These are phyloP conservation scores for Cladophialophora immunda DNA, from an alignment of 2,329 filamentous ascomycete species.

Conservation along the genomic window DNA sequence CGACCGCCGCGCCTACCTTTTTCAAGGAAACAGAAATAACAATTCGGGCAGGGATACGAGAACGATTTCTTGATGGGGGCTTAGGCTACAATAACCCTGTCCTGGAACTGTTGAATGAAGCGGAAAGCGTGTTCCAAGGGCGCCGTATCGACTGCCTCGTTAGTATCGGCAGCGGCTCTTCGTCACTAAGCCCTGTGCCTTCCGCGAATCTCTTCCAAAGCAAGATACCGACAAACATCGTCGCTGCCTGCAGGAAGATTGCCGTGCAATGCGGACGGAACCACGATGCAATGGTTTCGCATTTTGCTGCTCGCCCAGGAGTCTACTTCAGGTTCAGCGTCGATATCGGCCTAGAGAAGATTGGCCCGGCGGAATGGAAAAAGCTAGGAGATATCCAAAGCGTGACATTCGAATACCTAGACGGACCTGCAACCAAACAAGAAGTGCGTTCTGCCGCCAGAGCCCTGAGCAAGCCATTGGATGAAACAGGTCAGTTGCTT, in stretches of 20 bases:
- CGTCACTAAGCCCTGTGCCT: neutral
- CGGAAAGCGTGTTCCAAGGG: too few species aligned
- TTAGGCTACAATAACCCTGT: constrained; percentile 54
- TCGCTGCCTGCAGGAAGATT: neutral
- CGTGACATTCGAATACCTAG: constrained; percentile 6
- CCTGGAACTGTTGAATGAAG: too few species aligned
- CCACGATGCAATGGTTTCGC: too few species aligned
- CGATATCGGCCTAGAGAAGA: constrained; percentile 2
- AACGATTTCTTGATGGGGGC: constrained; percentile 54
- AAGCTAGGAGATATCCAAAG: neutral
- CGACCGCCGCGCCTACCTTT: constrained; percentile 51
- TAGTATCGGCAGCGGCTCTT: constrained; percentile 40
- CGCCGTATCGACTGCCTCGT: too few species aligned
- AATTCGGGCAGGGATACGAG: constrained; percentile 47
- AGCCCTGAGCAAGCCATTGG: too few species aligned
- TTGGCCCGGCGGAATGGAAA: constrained; percentile 6
- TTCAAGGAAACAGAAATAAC: constrained; percentile 47
- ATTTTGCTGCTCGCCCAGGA: too few species aligned
- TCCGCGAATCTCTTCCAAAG: neutral
- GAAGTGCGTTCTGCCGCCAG: too few species aligned
- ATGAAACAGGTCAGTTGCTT: too few species aligned
- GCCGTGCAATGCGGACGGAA: neutral
- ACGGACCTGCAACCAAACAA: neutral
- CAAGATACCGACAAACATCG: constrained; percentile 2
- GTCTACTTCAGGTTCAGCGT: neutral